A percentile compares a stretch with the other conserved stretches of the same genome.
Conservation (phyloP, 2,329 filamentous ascomycete genomes). For the Dactylellina cionopaga region DNA sequence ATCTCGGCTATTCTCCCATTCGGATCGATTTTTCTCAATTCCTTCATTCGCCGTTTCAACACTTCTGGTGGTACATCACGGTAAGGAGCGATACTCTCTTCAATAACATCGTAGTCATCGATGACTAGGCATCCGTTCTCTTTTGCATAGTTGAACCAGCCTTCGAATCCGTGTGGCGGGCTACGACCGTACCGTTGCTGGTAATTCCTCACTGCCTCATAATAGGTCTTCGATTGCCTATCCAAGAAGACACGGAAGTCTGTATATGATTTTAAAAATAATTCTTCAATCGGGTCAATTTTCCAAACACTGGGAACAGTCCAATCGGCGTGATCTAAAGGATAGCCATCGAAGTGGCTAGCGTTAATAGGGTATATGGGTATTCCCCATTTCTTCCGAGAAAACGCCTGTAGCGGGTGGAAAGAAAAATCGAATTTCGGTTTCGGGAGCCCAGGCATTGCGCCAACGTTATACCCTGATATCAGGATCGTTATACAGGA, state of each 20-base stretch:
- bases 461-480: not conserved
- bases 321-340: slow-evolving; percentile 4
- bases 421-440: not conserved
- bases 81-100: slow-evolving; percentile 62
- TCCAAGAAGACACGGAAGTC: slow-evolving; percentile 21
- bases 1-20: not conserved
- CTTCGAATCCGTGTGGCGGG: slow-evolving; percentile 64
- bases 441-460: not conserved
- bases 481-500: not conserved
- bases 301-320: not conserved
- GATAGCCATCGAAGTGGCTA: not conserved
- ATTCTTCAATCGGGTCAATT: slow-evolving; percentile 13
- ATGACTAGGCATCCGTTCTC: slow-evolving; percentile 63
- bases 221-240: slow-evolving; percentile 23
- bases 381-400: not conserved
- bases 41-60: slow-evolving; percentile 57
- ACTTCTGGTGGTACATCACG: not conserved
- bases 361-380: not conserved
- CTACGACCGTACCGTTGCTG: slow-evolving; percentile 61
- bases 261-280: slow-evolving; percentile 24
- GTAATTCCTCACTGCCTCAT: slow-evolving; percentile 59
- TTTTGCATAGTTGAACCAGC: slow-evolving; percentile 64
- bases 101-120: slow-evolving; percentile 65
- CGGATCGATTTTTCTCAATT: slow-evolving; percentile 57
- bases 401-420: not conserved